Percentiles rank a stretch among this genome's conserved stretches.
Conservation (phyloP, 108 stramenopile genomes). For the Chaetoceros tenuissimus region DNA sequence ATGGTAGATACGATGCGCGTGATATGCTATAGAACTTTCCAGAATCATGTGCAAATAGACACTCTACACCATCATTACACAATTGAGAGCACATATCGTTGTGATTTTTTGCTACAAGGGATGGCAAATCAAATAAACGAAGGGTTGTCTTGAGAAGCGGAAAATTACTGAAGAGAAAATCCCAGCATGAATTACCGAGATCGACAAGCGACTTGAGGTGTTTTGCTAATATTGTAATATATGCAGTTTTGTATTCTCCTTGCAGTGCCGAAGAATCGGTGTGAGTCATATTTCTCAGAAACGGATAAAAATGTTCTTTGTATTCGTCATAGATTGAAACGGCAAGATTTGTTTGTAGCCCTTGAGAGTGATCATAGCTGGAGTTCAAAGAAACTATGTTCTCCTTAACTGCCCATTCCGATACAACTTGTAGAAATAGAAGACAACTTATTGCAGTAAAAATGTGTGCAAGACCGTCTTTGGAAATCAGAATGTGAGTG, state of each 20-base stretch:
- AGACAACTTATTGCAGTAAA: conserved; percentile 26
- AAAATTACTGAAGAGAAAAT: conserved; percentile 23
- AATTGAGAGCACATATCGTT: conserved; percentile 30
- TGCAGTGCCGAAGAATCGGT: conserved; percentile 12
- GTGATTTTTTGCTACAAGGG: conserved; percentile 33
- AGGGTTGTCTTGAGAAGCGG: conserved; percentile 31
- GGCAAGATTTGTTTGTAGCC: conserved; percentile 24
- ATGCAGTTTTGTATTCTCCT: conserved; percentile 4
- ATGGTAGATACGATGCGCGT: conserved; percentile 24
- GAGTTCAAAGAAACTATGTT: conserved; percentile 18
- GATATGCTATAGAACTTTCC: conserved; percentile 24
- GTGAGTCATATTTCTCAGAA: conserved; percentile 17
- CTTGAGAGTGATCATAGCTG: conserved; percentile 9
- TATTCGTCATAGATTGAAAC: conserved; percentile 41
- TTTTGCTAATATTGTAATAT: conserved; percentile 9
- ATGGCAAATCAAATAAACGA: conserved; percentile 36
- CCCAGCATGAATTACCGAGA: conserved; percentile 16
- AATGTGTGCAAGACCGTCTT: conserved; percentile 29
- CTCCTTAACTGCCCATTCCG: conserved; percentile 35
- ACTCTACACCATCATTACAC: conserved; percentile 19
- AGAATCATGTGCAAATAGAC: conserved; percentile 22
- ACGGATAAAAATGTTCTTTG: conserved; percentile 24
- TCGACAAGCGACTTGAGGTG: conserved; percentile 18
- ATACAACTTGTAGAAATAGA: conserved; percentile 40
- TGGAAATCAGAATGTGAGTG: too few relatives aligned